phyloP scores from a whole-genome alignment of 257 asterid species.

The Schizonepeta tenuifolia region DNA sequence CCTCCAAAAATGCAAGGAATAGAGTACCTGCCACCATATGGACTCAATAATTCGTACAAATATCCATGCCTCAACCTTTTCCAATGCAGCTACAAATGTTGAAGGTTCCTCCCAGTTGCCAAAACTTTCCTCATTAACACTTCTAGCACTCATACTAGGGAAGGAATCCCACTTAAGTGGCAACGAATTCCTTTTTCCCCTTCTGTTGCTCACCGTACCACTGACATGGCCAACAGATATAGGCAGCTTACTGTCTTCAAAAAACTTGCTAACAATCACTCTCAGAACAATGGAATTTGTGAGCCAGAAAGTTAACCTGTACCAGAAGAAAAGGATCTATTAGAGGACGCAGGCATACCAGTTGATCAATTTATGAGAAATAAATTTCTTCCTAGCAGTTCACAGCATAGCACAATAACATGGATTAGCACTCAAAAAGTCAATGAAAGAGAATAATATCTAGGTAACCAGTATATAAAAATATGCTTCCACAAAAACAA shows the following conservation, averaged over 20 bases:
- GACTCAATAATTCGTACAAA: conserved; percentile 74
- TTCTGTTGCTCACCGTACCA: conserved; percentile 32
- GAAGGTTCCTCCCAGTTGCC: conserved; percentile 72
- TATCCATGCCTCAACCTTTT: conserved; percentile 75
- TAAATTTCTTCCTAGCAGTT: background rate
- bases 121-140: conserved; percentile 38
- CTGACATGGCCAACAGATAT: conserved; percentile 37
- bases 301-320: conserved; percentile 86
- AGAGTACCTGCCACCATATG: conserved; percentile 87
- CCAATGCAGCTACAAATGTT: conserved; percentile 56
- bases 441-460: background rate
- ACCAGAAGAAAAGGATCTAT: conserved; percentile 1
- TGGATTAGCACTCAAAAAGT: background rate
- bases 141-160: conserved; percentile 40
- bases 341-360: conserved; percentile 6
- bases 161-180: conserved; percentile 62
- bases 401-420: background rate
- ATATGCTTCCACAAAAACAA: conserved; percentile 2
- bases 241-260: conserved; percentile 43
- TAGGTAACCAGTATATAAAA: background rate
- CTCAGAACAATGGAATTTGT: conserved; percentile 69
- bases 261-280: conserved; percentile 58
- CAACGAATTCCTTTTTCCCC: conserved; percentile 38
- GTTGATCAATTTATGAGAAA: background rate
- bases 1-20: background rate